phyloP scores from a whole-genome alignment of 495 filamentous ascomycete species.

The Amphirosellinia nigrospora region DNA sequence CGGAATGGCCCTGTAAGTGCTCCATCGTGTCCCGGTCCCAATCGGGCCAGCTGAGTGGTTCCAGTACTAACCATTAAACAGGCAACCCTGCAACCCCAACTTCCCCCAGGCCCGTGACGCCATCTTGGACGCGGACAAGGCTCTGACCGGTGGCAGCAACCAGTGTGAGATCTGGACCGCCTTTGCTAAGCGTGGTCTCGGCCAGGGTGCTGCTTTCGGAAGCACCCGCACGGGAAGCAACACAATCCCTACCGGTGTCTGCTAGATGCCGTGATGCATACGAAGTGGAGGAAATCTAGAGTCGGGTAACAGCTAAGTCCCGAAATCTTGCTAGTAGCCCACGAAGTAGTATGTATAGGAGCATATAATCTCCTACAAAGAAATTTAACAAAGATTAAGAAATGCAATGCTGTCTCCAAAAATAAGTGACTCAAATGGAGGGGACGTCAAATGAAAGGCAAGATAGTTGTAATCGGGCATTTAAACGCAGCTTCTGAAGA shows the following conservation, averaged over 20 bases:
- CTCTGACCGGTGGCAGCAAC: conserved; percentile 58
- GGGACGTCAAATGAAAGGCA: neutral
- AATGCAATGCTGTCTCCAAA: neutral
- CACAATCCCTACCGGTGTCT: conserved; percentile 36
- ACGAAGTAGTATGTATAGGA: conserved; percentile 7
- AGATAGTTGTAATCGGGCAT: neutral
- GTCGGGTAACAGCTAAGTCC: neutral
- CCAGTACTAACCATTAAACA: conserved; percentile 11
- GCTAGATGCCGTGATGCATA: conserved; percentile 27
- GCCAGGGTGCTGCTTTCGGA: conserved; percentile 41
- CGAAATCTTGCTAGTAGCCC: neutral
- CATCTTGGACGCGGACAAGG: conserved; percentile 58
- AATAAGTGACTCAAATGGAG: neutral
- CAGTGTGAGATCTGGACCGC: conserved; percentile 58
- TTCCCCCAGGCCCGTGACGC: conserved; percentile 58
- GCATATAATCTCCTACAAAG: neutral
- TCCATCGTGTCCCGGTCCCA: neutral
- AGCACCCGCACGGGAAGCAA: conserved; percentile 36
- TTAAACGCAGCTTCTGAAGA: neutral
- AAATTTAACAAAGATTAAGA: neutral
- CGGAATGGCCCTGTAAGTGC: conserved; percentile 54
- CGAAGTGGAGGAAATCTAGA: conserved; percentile 12
- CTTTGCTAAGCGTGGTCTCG: conserved; percentile 59
- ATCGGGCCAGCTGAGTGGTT: neutral
- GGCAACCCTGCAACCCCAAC: conserved; percentile 59